These are phyloP conservation scores for Colletotrichum navitas DNA, from an alignment of 2,329 filamentous ascomycete species.

Conservation along the genomic window DNA sequence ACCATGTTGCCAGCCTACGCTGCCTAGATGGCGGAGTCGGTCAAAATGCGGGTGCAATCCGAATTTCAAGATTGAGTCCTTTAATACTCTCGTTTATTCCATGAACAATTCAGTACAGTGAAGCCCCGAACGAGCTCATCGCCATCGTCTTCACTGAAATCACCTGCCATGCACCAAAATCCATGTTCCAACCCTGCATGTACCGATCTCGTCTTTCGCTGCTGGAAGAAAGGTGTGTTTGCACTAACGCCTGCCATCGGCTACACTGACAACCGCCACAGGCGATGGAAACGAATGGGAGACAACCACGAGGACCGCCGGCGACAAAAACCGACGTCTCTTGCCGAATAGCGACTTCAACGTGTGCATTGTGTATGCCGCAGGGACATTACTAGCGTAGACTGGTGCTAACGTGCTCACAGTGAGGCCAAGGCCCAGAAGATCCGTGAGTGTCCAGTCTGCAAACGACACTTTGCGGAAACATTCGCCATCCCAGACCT, in stretches of 20 bases:
- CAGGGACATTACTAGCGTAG: too few relatives aligned
- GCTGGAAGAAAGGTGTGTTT: conserved; percentile 35
- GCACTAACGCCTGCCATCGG: too few relatives aligned
- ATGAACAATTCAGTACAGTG: not conserved
- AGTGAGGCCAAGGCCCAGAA: conserved; percentile 50
- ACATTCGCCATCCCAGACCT: conserved; percentile 48
- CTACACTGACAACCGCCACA: not conserved
- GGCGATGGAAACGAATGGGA: not conserved
- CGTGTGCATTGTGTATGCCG: conserved; percentile 33
- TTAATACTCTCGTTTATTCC: not conserved
- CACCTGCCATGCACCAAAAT: not conserved
- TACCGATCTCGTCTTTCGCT: conserved; percentile 4
- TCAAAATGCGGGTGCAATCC: conserved; percentile 13
- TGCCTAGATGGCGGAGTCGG: not conserved
- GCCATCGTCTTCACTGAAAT: not conserved
- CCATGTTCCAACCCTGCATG: conserved; percentile 12
- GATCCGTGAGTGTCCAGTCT: conserved; percentile 48
- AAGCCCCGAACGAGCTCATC: not conserved
- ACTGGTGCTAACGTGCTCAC: not conserved
- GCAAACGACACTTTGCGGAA: conserved; percentile 45
- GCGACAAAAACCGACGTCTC: not conserved
- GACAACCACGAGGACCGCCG: not conserved
- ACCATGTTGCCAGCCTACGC: conserved; percentile 21
- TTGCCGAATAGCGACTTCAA: conserved; percentile 15
- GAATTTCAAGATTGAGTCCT: not conserved